Conservation (phyloP, 352 stramenopile genomes). For the Pythium myriotylum region DNA sequence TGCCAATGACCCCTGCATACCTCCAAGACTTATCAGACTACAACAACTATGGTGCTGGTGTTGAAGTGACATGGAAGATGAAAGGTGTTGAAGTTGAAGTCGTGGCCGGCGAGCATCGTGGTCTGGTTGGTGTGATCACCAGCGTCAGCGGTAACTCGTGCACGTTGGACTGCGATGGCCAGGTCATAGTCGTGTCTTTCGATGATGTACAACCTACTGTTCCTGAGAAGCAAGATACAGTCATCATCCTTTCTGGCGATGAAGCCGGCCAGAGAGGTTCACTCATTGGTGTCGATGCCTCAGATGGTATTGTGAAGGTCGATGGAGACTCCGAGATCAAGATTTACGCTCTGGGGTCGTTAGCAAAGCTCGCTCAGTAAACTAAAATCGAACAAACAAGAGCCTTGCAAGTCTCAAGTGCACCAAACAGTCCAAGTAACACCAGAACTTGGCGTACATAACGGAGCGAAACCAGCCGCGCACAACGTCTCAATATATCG, state of each 20-base stretch:
- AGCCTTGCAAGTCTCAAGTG: conserved; percentile 4
- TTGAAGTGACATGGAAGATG: conserved; percentile 88
- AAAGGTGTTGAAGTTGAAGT: conserved; percentile 87
- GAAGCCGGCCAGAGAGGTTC: conserved; percentile 84
- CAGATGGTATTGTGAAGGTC: conserved; percentile 89
- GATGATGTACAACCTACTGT: conserved; percentile 76
- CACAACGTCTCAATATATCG: conserved; percentile 17
- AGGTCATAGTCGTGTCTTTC: conserved; percentile 63
- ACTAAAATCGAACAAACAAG: conserved; percentile 25
- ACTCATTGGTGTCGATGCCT: conserved; percentile 84
- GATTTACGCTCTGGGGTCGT: conserved; percentile 81
- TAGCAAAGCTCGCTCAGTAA: conserved; percentile 88
- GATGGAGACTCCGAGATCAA: conserved; percentile 89
- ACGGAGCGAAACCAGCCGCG: neutral
- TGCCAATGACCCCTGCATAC: conserved; percentile 82
- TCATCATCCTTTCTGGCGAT: conserved; percentile 86
- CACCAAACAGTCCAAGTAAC: neutral
- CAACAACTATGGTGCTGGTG: conserved; percentile 36
- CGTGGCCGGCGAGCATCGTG: conserved; percentile 59
- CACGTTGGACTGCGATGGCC: conserved; percentile 80
- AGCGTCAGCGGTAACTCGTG: conserved; percentile 72
- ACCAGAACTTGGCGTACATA: conserved; percentile 6
- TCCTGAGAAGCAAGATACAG: conserved; percentile 86
- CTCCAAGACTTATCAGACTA: conserved; percentile 53
- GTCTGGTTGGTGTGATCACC: conserved; percentile 76